Evolutionary conservation across 2,329 filamentous ascomycete species (phyloP).

Genomic region (Meredithiella fracta): DNA sequence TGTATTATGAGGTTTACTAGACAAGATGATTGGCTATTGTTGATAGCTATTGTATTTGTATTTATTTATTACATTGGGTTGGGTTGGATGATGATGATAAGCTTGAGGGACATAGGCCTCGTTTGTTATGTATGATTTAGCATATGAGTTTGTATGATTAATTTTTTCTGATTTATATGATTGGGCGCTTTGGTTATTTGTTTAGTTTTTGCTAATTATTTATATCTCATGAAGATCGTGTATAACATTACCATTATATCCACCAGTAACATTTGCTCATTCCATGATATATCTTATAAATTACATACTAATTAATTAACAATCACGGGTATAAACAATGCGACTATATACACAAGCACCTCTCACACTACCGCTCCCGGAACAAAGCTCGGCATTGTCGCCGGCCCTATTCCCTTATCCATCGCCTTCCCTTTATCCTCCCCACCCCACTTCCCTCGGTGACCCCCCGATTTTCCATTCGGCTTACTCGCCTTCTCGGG

Average conservation of each 20-base stretch:
- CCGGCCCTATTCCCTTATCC: not conserved
- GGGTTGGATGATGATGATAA: not conserved
- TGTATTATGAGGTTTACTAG: constrained; percentile 16
- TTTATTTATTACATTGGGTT: not conserved
- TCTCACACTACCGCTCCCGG: no score
- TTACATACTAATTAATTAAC: no score
- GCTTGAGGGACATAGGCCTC: constrained; percentile 11
- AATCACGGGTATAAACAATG: no score
- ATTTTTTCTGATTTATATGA: not conserved
- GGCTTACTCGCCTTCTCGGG: no score
- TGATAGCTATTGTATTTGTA: not conserved
- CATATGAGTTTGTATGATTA: not conserved
- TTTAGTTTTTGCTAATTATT: no score
- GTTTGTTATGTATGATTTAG: constrained; percentile 1
- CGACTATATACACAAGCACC: no score
- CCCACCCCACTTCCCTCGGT: no score
- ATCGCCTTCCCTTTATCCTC: no score
- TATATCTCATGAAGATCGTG: not conserved
- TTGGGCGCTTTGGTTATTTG: no score
- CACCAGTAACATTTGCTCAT: not conserved
- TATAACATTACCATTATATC: not conserved
- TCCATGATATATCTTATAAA: no score
- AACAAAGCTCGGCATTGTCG: no score
- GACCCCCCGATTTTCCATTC: no score
- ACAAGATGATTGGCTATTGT: constrained; percentile 1